These are phyloP conservation scores for Lepiota venenata DNA, from an alignment of 768 basidiomycete genomes.

Conservation along the genomic window DNA sequence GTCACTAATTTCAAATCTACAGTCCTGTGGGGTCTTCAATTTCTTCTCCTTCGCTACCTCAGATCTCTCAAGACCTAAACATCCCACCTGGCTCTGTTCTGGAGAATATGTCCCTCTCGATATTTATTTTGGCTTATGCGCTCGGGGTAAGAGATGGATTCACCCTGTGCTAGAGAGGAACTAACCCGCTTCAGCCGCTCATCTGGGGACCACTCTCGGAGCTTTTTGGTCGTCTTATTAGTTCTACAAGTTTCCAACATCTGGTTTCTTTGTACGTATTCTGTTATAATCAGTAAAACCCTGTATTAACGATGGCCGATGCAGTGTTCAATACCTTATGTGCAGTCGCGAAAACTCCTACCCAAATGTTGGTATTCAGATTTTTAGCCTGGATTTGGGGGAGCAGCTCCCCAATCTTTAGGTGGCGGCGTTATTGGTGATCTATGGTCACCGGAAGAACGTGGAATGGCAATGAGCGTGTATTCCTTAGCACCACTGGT, in stretches of 20 bases:
- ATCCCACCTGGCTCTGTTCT: slow-evolving; percentile 29
- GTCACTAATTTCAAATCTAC: slow-evolving; percentile 11
- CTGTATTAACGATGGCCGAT: background rate
- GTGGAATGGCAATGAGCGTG: slow-evolving; percentile 48
- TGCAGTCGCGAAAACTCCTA: slow-evolving; percentile 46
- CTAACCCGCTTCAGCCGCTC: slow-evolving; percentile 22
- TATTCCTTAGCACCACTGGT: slow-evolving; percentile 55
- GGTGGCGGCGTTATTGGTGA: slow-evolving; percentile 57
- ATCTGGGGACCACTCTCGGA: slow-evolving; percentile 38
- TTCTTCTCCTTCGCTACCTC: slow-evolving; percentile 24
- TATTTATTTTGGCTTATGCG: slow-evolving; percentile 40
- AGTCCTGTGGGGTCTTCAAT: slow-evolving; percentile 32
- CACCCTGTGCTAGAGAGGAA: background rate
- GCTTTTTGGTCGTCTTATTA: slow-evolving; percentile 37
- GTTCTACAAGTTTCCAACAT: slow-evolving; percentile 56
- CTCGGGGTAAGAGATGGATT: slow-evolving; percentile 23
- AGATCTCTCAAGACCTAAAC: slow-evolving; percentile 24
- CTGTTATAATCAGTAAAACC: background rate
- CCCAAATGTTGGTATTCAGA: slow-evolving; percentile 55
- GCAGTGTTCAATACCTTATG: slow-evolving; percentile 46
- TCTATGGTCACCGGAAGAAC: slow-evolving; percentile 47
- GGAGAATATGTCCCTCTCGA: slow-evolving; percentile 37
- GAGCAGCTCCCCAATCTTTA: slow-evolving; percentile 58
- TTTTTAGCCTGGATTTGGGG: slow-evolving; percentile 64
- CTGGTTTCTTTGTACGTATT: slow-evolving; percentile 49